Evolutionary conservation across 352 stramenopile genomes (phyloP).

Genomic region (Phytophthora cajani): DNA sequence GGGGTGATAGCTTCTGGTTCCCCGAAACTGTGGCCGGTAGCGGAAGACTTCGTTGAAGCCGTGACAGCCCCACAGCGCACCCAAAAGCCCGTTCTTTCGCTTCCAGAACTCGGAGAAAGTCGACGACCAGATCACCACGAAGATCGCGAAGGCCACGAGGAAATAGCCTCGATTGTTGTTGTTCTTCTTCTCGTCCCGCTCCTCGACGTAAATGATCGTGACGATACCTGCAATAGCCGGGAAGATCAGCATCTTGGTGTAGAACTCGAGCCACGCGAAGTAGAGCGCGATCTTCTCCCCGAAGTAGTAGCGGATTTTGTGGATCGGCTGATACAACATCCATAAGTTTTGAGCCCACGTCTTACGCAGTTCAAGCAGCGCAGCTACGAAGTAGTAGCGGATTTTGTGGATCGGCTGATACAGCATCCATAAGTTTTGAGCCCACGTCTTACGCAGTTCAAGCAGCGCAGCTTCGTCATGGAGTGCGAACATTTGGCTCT

Average conservation of each 20-base stretch:
- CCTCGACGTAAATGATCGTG: conserved; percentile 64
- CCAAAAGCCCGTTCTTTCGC: conserved; percentile 80
- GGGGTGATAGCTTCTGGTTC: conserved; percentile 70
- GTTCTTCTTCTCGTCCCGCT: conserved; percentile 30
- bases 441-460: conserved; percentile 70
- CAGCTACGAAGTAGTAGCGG: conserved; percentile 83
- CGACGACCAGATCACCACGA: conserved; percentile 88
- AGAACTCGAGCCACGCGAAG: conserved; percentile 92
- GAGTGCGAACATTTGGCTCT: conserved; percentile 83
- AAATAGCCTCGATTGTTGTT: conserved; percentile 60
- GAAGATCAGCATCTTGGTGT: conserved; percentile 90
- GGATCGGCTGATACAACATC: conserved; percentile 78
- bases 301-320: conserved; percentile 90
- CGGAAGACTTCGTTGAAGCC: conserved; percentile 69
- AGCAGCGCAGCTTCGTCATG: conserved; percentile 73
- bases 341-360: conserved; percentile 70
- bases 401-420: conserved; percentile 86
- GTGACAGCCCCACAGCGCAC: conserved; percentile 83
- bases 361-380: conserved; percentile 61
- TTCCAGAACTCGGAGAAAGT: conserved; percentile 89
- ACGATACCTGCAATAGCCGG: conserved; percentile 77
- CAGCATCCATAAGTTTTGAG: conserved; percentile 64
- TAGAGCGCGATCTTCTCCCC: conserved; percentile 91
- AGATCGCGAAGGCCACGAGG: conserved; percentile 72
- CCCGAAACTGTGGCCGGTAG: conserved; percentile 85